Evolutionary conservation across 1,284 basidiomycete species (phyloP), one percentile per base, ranked within the genome.

Genomic region (Cryptococcus wingfieldii): DNA sequence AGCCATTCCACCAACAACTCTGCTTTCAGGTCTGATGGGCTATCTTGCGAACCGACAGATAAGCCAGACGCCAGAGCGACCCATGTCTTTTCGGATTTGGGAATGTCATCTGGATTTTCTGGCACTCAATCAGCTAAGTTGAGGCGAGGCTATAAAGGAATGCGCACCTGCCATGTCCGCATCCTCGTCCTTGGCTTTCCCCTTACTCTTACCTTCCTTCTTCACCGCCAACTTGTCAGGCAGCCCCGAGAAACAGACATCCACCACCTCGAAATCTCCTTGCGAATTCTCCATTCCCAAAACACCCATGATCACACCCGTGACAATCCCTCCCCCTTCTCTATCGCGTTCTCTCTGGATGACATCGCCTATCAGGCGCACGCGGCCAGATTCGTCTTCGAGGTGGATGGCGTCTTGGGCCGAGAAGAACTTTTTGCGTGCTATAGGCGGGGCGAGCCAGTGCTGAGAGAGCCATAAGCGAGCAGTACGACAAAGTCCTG

Each of bases 381-480:
- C 88, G 34, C 95, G 84, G 1, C 95, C 95, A 5, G 88, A 90
- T 76, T 97, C 94, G 74, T 98, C 95, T 77, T 98, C 95, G 2
- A 98, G 81, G 82, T 90, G 92, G 18, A 96, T 78, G 56, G 80
- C 82, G 72, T 98, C 95, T 47, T 86, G 83, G 0, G 81, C 78
- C 1, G 90, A 91, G 66, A 83, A 85, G 69, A 88, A 86, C 73
- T 93, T 94, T 9, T 80, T 70, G 51, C 80, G 79, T 4, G 83
- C 86, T 10, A 88, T 86, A 0, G 89, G 92, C 0, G 90, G 85
- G 4, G 90, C 88, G 54, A 97, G 85, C 56, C 90, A 91, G 74
- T 90, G 89, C 92, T 96, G 68, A 53, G 59, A 56, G 38, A 31
- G 41, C 19, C 38, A 16, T 48, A 38, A 13, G 16, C n/a, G 28